A percentile compares a stretch with the other conserved stretches of the same genome.
Evolutionary conservation across 1,284 basidiomycete genomes (phyloP).

Genomic region (Malassezia psittaci): DNA sequence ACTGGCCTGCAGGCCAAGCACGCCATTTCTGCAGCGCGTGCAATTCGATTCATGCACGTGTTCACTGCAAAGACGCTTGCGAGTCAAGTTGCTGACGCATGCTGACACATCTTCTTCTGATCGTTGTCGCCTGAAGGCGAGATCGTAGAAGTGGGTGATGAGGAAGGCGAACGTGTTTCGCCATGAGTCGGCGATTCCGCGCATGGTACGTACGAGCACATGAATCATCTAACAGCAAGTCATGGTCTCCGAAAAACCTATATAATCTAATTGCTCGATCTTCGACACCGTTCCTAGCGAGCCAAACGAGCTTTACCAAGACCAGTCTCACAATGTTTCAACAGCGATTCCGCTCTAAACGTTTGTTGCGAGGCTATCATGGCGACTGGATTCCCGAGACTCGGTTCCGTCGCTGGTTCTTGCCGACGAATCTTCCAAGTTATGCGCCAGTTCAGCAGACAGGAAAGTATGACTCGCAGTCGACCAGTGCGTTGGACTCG

Average conservation of each 20-base stretch:
- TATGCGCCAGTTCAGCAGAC: slow-evolving; percentile 52
- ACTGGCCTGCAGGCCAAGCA: slow-evolving; percentile 5
- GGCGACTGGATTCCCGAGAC: slow-evolving; percentile 88
- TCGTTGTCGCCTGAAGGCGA: not conserved
- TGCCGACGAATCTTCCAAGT: slow-evolving; percentile 74
- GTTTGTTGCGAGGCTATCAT: slow-evolving; percentile 85
- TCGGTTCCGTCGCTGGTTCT: slow-evolving; percentile 88
- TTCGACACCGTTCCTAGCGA: slow-evolving; percentile 27
- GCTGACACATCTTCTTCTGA: not conserved
- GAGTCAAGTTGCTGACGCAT: not conserved
- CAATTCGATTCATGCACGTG: no score
- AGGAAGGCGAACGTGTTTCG: slow-evolving; percentile 38
- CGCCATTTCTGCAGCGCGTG: slow-evolving; percentile 13
- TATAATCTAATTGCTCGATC: slow-evolving; percentile 61
- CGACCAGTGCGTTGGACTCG: slow-evolving; percentile 4
- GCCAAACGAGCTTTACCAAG: slow-evolving; percentile 56
- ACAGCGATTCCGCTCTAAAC: slow-evolving; percentile 81
- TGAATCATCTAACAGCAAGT: slow-evolving; percentile 18
- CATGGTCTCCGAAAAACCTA: slow-evolving; percentile 66
- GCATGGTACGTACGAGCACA: slow-evolving; percentile 26
- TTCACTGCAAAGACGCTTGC: no score
- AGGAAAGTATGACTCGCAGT: slow-evolving; percentile 53
- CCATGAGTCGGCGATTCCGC: slow-evolving; percentile 36
- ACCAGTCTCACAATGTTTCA: slow-evolving; percentile 68
- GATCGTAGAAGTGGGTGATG: slow-evolving; percentile 18